These are phyloP conservation scores for Suillus clintonianus DNA, from an alignment of 768 basidiomycete species.

Conservation along the genomic window DNA sequence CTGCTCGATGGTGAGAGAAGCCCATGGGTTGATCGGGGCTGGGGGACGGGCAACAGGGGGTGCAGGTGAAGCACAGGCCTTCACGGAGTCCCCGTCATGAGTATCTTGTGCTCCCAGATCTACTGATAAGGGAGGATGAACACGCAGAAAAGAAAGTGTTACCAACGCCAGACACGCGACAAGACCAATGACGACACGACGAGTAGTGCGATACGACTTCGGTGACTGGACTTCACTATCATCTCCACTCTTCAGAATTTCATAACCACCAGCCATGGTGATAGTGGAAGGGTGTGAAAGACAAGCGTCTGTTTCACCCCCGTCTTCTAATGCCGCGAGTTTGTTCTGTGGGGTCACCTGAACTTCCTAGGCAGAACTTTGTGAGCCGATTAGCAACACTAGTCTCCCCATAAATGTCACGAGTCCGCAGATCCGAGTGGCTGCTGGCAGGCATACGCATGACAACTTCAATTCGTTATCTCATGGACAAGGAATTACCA, in stretches of 20 bases:
- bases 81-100: conserved; percentile 16
- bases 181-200: conserved; percentile 14
- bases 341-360: not conserved
- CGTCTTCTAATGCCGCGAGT: not conserved
- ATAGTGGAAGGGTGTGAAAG: not conserved
- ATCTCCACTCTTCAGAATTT: conserved; percentile 12
- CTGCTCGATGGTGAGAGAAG: conserved; percentile 48
- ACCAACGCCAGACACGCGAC: conserved; percentile 11
- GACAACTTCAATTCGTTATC: not conserved
- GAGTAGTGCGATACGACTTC: conserved; percentile 10
- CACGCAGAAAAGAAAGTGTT: conserved; percentile 14
- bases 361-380: not conserved
- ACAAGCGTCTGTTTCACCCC: not conserved
- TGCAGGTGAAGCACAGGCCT: conserved; percentile 35
- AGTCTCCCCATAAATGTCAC: not conserved
- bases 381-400: not conserved
- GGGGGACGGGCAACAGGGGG: conserved; percentile 41
- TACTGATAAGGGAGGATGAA: conserved; percentile 4
- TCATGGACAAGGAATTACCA: not conserved
- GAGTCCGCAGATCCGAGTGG: not conserved
- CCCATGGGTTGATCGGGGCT: conserved; percentile 51
- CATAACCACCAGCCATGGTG: conserved; percentile 23
- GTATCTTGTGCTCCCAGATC: not conserved
- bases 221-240: not conserved
- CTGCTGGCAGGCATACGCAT: not conserved